Base-by-base conservation (phyloP, 2,329 filamentous ascomycete genomes). In the Xylariaceae sp. region DNA sequence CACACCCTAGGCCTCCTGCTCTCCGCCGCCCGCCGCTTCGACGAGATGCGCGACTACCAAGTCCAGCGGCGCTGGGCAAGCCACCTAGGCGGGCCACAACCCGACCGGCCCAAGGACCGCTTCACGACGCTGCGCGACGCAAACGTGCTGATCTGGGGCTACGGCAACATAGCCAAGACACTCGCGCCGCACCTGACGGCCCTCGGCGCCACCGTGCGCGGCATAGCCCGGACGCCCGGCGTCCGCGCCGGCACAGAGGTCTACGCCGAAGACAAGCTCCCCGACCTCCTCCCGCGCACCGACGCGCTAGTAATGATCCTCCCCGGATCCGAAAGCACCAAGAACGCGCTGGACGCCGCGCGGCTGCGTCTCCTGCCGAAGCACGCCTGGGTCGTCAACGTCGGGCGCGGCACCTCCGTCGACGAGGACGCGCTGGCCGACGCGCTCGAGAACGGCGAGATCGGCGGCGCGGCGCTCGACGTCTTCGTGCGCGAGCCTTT, bases 281-380 rank as follows among this genome's bases (percentile, higher is more conserved):
- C 75, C 4, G 70, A 78, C 57, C 67, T 85, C 30, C 73, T 86
- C 34, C 71, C 76, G 30, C 63, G 76, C 65, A 84, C 82, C 0
- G 83, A 86, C 62, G 83, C 81, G 0, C 72, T 86, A n/a, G 81
- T 86, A 61, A 85, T 86, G 83, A 85, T 85, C 58, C 72, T 85
- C 7, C 82, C 82, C 0, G 82, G 82, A 0, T 76, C 76, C 34
- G 78, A 77, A 8, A 71, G 74, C n/a, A 85, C 82, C 22, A 71
- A 70, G 34, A 70, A 85, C 61, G 80, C 73, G 1, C 73, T 85
- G 55, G 80, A 79, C 60, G 74, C 72, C 26, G 78, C 81, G 67
- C 68, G 80, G 7, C 65, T 85, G 42, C 71, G 68, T 58, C 64
- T 76, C 43, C 69, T 85, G 56, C 81, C 82, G 36, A 76, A 75